Evolutionary conservation across 2,329 filamentous ascomycete genomes (phyloP).

Genomic region (Dactylellina leptospora): DNA sequence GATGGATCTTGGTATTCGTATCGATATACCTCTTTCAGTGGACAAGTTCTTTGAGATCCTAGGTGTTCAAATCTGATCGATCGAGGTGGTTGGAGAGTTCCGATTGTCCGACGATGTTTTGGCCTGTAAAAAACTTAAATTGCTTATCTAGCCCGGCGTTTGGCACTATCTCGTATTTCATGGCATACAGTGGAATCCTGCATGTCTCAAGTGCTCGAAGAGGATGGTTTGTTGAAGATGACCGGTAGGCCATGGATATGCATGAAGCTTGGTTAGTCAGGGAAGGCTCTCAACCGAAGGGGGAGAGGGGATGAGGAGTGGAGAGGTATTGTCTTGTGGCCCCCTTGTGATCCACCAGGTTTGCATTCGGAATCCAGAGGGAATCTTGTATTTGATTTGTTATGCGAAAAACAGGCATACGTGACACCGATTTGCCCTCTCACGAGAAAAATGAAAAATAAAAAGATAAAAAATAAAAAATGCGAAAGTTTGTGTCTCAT

Average conservation of each 20-base stretch:
- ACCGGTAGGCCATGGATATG: no score
- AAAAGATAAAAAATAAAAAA: no score
- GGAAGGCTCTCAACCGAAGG: no score
- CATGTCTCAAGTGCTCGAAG: background rate
- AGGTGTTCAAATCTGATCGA: background rate
- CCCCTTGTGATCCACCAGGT: background rate
- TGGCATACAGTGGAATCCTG: background rate
- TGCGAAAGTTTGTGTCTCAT: slow-evolving; percentile 40
- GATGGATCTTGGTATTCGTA: no score
- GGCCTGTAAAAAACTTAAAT: background rate
- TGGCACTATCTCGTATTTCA: background rate
- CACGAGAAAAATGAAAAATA: no score
- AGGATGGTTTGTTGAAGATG: background rate
- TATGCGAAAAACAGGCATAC: background rate
- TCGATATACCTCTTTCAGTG: no score
- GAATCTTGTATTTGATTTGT: slow-evolving; percentile 17
- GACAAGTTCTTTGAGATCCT: no score
- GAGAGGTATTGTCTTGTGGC: no score
- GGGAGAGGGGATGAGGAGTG: no score
- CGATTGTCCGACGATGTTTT: background rate
- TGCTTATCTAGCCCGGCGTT: background rate
- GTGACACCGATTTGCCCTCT: background rate
- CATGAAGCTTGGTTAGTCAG: no score
- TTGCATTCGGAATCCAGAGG: background rate
- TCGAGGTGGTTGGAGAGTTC: background rate